Base-by-base conservation (phyloP, 2,329 filamentous ascomycete genomes). In the Cladosporium sp. region DNA sequence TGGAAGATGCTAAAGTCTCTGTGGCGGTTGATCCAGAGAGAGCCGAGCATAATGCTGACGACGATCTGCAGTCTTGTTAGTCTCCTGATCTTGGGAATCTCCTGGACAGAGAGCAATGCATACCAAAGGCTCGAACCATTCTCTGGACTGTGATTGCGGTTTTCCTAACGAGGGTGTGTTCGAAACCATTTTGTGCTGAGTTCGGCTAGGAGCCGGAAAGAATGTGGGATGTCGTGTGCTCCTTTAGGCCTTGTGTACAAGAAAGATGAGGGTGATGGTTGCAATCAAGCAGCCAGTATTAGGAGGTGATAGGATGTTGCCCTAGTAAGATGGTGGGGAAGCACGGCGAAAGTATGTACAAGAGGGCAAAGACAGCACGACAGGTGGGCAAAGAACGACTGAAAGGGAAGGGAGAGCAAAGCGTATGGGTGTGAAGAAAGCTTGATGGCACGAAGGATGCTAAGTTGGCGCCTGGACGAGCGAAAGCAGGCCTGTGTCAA, bases 31-130 rank as follows among this genome's bases (percentile, higher is more conserved):
- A 76, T 63, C 40, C 73, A 67, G 60, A 77, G 65, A 3, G 76
- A 76, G n/a, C 68, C 68, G 49, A 73, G 42, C 72, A 78, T 76
- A 59, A 78, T 76, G 49, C 67, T 69, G 52, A 76, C 64, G 22
- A 78, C 75, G 58, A 77, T 73, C 75, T 77, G 50, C 19, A 30
- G 11, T 20, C 11, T 39, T 25, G 47, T 60, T 39, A 59, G 30
- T 5, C 15, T 37, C 12, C 17, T n/a, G 49, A 20, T 55, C 39
- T 37, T n/a, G 25, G 47, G 19, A 12, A 22, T 4, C 7, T 47
- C 22, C 22, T 47, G 43, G 7, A 9, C 15, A 12, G n/a, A 38
- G 30, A 38, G n/a, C 12, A 19, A n/a, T 28, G 59, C 66, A 60
- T 58, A 68, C 66, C 60, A 67, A 30, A 50, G 66, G 66, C 59